Percentiles rank a stretch among this genome's conserved stretches.
phyloP scores from a whole-genome alignment of 1,139 yeast genomes.

The Magnusiomyces tetraspermus region DNA sequence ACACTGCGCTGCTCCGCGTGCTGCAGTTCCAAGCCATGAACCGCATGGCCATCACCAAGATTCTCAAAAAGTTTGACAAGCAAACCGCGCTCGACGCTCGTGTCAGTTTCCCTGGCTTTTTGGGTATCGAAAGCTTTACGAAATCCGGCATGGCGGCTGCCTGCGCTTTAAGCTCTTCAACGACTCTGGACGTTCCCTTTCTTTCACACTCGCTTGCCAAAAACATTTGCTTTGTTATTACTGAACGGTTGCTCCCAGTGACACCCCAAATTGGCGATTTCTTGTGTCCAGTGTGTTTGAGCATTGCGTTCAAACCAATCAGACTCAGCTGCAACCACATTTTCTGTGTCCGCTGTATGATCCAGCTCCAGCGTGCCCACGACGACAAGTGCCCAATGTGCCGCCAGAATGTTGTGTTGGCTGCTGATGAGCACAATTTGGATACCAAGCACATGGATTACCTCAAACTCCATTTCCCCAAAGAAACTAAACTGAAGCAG shows the following conservation, averaged over 20 bases:
- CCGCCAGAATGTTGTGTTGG: conserved; percentile 44
- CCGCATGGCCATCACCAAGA: conserved; percentile 54
- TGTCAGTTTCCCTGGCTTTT: conserved; percentile 20
- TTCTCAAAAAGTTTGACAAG: conserved; percentile 65
- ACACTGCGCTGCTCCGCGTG: conserved; percentile 47
- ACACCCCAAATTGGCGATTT: conserved; percentile 70
- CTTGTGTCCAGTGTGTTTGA: conserved; percentile 62
- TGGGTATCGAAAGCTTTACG: conserved; percentile 7
- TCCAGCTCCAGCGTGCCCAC: conserved; percentile 50
- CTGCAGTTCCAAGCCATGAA: conserved; percentile 56
- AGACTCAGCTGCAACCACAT: conserved; percentile 53
- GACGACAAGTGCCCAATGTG: conserved; percentile 63
- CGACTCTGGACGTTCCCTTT: conserved; percentile 36
- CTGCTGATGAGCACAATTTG: conserved; percentile 52
- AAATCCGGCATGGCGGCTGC: not conserved
- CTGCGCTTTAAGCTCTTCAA: conserved; percentile 16
- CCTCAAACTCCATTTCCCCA: conserved; percentile 54
- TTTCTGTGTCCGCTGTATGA: conserved; percentile 63
- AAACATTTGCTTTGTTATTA: conserved; percentile 47
- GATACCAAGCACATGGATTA: conserved; percentile 46
- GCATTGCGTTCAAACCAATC: conserved; percentile 63
- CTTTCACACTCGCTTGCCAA: conserved; percentile 45
- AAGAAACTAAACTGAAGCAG: conserved; percentile 54
- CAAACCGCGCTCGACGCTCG: conserved; percentile 49
- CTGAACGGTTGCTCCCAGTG: conserved; percentile 44